phyloP scores from a whole-genome alignment of 805 yeast genomes.

The Yarrowia divulgata region DNA sequence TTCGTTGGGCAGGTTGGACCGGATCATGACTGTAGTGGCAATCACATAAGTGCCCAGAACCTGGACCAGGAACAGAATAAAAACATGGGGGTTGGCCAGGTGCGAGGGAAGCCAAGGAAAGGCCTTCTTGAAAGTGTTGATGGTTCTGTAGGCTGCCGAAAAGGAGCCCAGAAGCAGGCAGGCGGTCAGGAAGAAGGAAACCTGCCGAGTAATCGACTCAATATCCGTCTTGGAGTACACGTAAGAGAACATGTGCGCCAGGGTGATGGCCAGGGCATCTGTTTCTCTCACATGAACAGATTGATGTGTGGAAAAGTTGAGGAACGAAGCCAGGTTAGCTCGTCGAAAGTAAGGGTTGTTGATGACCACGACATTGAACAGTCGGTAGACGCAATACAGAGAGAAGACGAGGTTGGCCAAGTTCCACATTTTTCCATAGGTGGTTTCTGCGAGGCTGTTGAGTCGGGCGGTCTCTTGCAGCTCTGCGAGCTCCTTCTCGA shows the following conservation, averaged over 20 bases:
- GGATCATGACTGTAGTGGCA: constrained; percentile 53
- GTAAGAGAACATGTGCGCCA: constrained; percentile 44
- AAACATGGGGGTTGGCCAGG: constrained; percentile 39
- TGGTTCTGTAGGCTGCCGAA: constrained; percentile 51
- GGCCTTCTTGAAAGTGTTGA: constrained; percentile 48
- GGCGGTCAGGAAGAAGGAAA: constrained; percentile 54
- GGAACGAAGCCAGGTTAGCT: constrained; percentile 24
- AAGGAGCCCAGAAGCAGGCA: constrained; percentile 51
- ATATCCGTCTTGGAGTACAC: constrained; percentile 44
- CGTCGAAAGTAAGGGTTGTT: constrained; percentile 46
- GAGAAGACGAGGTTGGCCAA: constrained; percentile 50
- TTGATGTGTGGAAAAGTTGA: not conserved
- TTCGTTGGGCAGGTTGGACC: constrained; percentile 52
- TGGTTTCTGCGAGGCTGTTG: constrained; percentile 47
- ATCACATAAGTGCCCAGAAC: constrained; percentile 52
- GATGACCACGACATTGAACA: constrained; percentile 48
- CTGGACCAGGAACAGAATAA: constrained; percentile 50
- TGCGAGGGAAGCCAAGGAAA: constrained; percentile 44
- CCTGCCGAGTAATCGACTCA: constrained; percentile 52
- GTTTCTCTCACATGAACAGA: constrained; percentile 36
- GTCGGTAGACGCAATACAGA: constrained; percentile 54
- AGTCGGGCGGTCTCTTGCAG: constrained; percentile 44
- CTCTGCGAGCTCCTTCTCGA: constrained; percentile 48
- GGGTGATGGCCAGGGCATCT: constrained; percentile 46
- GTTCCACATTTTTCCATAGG: constrained; percentile 47